Evolutionary conservation across 2,329 filamentous ascomycete species (phyloP).

Genomic region (Penicillium sp.): DNA sequence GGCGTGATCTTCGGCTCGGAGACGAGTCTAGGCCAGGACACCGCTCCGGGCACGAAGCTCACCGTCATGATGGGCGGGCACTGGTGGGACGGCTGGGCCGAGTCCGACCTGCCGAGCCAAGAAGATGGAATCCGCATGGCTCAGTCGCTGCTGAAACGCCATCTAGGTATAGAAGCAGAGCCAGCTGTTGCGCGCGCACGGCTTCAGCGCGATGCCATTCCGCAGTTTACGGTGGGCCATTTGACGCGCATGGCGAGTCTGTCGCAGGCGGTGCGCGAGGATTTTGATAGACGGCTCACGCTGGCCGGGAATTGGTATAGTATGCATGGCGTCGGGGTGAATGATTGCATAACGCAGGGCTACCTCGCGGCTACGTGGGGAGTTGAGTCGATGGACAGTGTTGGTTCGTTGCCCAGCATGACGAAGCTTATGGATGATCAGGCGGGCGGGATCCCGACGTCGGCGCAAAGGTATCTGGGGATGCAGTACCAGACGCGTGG

Average conservation of each 20-base stretch:
- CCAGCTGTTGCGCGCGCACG: slow-evolving; percentile 60
- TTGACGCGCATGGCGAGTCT: slow-evolving; percentile 56
- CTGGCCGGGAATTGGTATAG: slow-evolving; percentile 57
- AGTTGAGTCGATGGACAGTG: slow-evolving; percentile 25
- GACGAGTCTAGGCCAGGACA: slow-evolving; percentile 55
- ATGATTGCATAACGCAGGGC: slow-evolving; percentile 55
- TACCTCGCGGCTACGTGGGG: slow-evolving; percentile 49
- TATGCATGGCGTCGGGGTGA: slow-evolving; percentile 48
- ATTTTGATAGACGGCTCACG: slow-evolving; percentile 61
- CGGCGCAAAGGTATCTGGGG: slow-evolving; percentile 3
- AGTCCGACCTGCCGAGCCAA: slow-evolving; percentile 56
- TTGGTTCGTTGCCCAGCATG: background rate
- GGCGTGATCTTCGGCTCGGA: slow-evolving; percentile 91
- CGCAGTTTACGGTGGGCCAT: slow-evolving; percentile 85
- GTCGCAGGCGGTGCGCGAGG: slow-evolving; percentile 50
- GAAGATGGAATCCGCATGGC: slow-evolving; percentile 68
- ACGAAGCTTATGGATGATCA: slow-evolving; percentile 17
- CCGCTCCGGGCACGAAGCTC: slow-evolving; percentile 68
- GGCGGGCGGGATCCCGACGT: slow-evolving; percentile 12
- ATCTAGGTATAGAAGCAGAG: slow-evolving; percentile 65
- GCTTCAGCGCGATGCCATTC: slow-evolving; percentile 70
- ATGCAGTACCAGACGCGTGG: background rate
- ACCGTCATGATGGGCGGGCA: slow-evolving; percentile 95
- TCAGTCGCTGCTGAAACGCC: slow-evolving; percentile 63
- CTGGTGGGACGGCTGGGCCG: slow-evolving; percentile 68